Conservation (phyloP, 129 eudicot species). For the Helichrysum umbraculigerum region DNA sequence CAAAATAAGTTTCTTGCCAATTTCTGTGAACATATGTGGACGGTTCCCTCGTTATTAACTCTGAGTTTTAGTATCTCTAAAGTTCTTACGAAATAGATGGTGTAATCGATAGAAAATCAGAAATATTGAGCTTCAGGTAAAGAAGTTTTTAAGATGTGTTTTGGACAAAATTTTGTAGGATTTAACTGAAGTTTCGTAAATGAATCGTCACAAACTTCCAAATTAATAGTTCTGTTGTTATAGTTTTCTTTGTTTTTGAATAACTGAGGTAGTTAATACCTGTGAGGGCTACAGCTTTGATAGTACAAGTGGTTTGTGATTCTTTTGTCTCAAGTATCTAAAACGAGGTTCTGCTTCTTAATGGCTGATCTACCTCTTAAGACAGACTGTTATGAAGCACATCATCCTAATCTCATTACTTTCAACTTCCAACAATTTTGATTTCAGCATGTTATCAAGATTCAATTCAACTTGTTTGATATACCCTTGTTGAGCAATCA, state of each 20-base stretch:
- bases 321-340: not conserved
- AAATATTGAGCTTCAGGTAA: not conserved
- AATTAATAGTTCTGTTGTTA: not conserved
- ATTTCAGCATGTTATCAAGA: not conserved
- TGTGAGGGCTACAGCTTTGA: not conserved
- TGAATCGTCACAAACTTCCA: not conserved
- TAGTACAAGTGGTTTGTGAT: not conserved
- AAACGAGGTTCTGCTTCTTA: not conserved
- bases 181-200: not conserved
- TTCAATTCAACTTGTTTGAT: not conserved
- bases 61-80: conserved; percentile 2
- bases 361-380: not conserved
- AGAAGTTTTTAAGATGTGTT: not conserved
- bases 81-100: not conserved
- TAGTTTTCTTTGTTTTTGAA: not conserved
- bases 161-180: not conserved
- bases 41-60: not conserved
- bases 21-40: not conserved
- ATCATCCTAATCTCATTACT: not conserved
- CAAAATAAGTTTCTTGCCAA: not conserved
- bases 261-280: not conserved
- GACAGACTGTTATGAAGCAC: not conserved
- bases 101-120: not conserved
- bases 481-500: not conserved
- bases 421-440: not conserved